Percentiles rank a stretch among this genome's conserved stretches.
Evolutionary conservation across 1,284 basidiomycete species (phyloP).

Genomic region (Cutaneotrichosporon mucoides): DNA sequence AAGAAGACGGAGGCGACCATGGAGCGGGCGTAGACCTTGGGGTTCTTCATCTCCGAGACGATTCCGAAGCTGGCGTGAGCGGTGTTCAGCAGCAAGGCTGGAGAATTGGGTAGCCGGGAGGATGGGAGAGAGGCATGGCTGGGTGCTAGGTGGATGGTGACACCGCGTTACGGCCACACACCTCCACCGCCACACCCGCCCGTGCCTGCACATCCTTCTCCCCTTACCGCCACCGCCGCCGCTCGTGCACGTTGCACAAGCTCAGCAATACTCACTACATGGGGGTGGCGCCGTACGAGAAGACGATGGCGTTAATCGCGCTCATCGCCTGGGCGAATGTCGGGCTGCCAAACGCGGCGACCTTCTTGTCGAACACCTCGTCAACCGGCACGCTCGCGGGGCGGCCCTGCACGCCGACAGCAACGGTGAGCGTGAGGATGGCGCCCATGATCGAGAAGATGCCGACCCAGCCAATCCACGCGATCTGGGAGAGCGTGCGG

Average conservation of each 20-base stretch:
- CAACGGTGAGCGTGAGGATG: constrained; percentile 45
- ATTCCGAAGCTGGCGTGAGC: constrained; percentile 28
- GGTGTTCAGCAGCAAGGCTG: background rate
- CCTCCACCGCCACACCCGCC: no score
- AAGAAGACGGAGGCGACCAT: constrained; percentile 32
- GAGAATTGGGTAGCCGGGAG: no score
- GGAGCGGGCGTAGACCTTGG: constrained; percentile 27
- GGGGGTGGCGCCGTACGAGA: constrained; percentile 38
- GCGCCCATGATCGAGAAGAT: constrained; percentile 35
- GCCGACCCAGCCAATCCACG: constrained; percentile 45
- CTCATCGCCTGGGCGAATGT: constrained; percentile 34
- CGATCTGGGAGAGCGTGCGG: constrained; percentile 42
- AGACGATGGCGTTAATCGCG: constrained; percentile 35
- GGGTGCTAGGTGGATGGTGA: no score
- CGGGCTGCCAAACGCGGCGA: constrained; percentile 29
- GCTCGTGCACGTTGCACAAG: no score
- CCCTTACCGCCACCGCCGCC: no score
- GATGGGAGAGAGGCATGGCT: background rate
- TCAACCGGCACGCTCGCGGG: constrained; percentile 29
- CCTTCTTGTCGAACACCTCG: constrained; percentile 35
- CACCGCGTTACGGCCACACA: no score
- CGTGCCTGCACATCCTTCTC: no score
- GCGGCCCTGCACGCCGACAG: constrained; percentile 45
- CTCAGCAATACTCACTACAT: constrained; percentile 17
- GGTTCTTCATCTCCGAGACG: constrained; percentile 44